Evolutionary conservation across 805 yeast species (phyloP), one percentile per base, ranked within the genome.

Genomic region (Cyberlindnera mrakii): DNA sequence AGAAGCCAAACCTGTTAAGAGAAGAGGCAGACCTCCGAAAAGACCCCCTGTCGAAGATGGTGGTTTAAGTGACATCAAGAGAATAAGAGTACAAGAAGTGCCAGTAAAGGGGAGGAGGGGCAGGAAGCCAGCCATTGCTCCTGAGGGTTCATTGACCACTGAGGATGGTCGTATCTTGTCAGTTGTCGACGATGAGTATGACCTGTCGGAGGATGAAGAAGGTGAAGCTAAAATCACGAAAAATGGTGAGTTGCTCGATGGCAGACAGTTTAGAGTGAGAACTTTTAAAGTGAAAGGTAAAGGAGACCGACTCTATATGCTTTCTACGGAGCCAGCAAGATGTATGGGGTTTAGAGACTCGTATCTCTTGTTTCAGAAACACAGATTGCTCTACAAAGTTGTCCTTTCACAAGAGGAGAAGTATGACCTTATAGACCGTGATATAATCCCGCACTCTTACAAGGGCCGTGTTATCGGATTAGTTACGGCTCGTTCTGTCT

Each of bases 321-420:
- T 93, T 38, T 82, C 96, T 3, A 90, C 98, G 0, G 99, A 93
- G 59, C 96, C 96, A 3, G 97, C 99, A 1, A 76, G 98, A 53
- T 80, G 91, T 56, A 88, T 91, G 48, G 98, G 97, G 4, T 86
- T 89, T 66, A 75, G 96, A 53, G 97, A 91, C 59, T 86, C 96
- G 3, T 89, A 91, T 57, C 69, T 89, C 41, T 71, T 91, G 46
- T 89, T 91, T 66, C 95, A 90, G 59, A 85, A 89, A 39, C 96
- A 91, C 65, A 75, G 80, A 40, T 71, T 77, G 40, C 68, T 93
- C 41, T 82, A 74, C 67, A 88, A 90, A 58, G 76, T 83, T 48
- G 78, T 85, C 10, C 70, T 90, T 37, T 71, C 77, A 10, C 86
- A 85, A 47, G 84, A 77, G 15, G 95, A 89, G 59, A 91, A 91